Percentiles rank a stretch among this genome's conserved stretches.
Conservation (phyloP, 805 yeast species). For the Kuraishia hungarica region DNA sequence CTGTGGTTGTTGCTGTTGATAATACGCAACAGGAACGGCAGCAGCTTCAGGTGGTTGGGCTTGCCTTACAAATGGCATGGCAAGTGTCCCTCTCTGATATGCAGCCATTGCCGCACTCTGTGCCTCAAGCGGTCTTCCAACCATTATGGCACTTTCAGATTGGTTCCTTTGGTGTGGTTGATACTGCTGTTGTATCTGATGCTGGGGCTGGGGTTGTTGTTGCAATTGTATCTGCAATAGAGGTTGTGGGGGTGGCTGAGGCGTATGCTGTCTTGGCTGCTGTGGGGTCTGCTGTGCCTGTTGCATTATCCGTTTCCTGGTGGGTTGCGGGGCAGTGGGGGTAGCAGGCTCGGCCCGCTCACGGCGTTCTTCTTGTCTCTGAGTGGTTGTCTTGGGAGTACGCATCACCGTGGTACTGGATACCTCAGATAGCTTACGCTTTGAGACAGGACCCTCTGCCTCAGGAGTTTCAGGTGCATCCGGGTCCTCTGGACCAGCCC, state of each 20-base stretch:
- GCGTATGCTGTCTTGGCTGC: neutral
- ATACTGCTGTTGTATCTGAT: neutral
- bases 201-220: too few relatives aligned
- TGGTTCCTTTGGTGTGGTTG: neutral
- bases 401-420: conserved; percentile 2
- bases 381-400: neutral
- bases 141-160: neutral
- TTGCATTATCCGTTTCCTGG: neutral
- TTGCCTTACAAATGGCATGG: neutral
- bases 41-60: neutral
- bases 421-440: conserved; percentile 4
- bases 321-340: neutral
- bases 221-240: neutral
- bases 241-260: neutral
- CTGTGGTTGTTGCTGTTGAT: neutral
- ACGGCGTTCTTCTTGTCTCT: neutral
- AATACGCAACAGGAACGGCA: neutral
- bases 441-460: neutral
- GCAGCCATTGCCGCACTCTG: neutral
- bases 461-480: neutral
- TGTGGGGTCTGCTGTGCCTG: neutral
- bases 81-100: neutral
- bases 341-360: neutral
- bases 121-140: neutral
- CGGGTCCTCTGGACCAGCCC: conserved; percentile 21